Base-by-base conservation (phyloP, 2,329 filamentous ascomycete species). In the Calonectria multiphialidica region DNA sequence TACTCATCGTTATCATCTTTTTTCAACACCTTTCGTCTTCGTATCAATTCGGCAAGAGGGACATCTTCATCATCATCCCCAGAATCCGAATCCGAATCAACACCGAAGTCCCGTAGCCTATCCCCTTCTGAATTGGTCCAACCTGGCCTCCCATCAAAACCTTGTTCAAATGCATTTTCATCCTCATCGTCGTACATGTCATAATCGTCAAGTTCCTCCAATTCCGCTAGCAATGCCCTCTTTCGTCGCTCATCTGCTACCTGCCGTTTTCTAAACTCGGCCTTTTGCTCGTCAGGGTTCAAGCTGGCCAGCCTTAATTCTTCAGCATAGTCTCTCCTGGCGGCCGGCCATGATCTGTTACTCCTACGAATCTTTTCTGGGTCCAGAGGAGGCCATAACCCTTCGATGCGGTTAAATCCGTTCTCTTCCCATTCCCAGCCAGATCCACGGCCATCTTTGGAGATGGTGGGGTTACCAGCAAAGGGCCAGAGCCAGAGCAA, bases 71-170 rank as follows among this genome's bases (percentile, higher is more conserved):
- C 88, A 9, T 83, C 81, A 5, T 80, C 79, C 3, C 74, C 50
- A 10, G 70, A 70, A 30, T 79, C 79, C 1, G 70, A 72, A 69
- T 95, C 93, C 78, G 95, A 93, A 76, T 96, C 94, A 0, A 97
- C 94, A 2, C 94, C 94, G 79, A 92, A 97, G 78, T 97, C 94
- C 49, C 89, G 87, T 62, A 97, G 83, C 40, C 91, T 87, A 79
- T 96, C 93, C 1, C 94, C 94, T 65, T 96, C 94, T 0, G 90
- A 88, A 76, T 96, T 96, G 0, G 88, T 90, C 94, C 94, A 97
- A 6, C 86, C 89, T 49, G 88, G 88, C 78, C 76, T 75, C 3
- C 76, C 76, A 75, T 75, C 66, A 13, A 78, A 79, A 3, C 79
- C 77, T 2, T 72, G 76, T 13, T 75, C 76, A 3, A 90, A 88